Base-by-base conservation (phyloP, 2,329 filamentous ascomycete species). In the Aspergillus luchuensis region DNA sequence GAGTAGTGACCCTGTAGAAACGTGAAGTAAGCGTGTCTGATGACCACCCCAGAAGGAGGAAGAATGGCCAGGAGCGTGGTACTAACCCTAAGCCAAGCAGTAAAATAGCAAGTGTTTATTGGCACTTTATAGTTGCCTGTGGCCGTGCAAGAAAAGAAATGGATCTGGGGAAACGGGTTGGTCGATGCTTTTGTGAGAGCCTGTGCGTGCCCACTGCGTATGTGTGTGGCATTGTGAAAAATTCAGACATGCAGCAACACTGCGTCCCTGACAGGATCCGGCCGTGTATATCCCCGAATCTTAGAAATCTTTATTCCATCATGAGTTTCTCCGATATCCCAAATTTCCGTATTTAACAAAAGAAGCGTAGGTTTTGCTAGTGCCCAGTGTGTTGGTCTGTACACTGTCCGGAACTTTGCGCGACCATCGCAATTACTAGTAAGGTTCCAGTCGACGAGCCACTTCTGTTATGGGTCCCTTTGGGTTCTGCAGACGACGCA, bases 101-200 rank as follows among this genome's bases (percentile, higher is more conserved):
- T 53, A 50, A 53, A 38, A 25, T 58, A 52, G 51, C 48, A 49
- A 39, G 54, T 57, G 43, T 59, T 53, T 58, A 63, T 60, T 66
- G 65, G 63, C 39, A 51, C 54, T 61, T 48, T 23, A 23, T 59
- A 61, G 54, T 58, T 61, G 64, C 56, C 51, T 61, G 61, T 63
- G 56, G 41, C 59, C 58, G 56, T 58, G 57, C 50, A 60, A 61
- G 50, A 57, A 64, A 67, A 58, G 62, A 64, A 64, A 61, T 67
- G 62, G 66, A 69, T 66, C 70, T 68, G 67, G 66, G 68, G 69
- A 70, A 66, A 68, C 63, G 64, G 70, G 65, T 66, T 68, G 68
- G 65, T 62, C 57, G 63, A 66, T 66, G 58, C 56, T 63, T 65
- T 70, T 63, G 64, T 63, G 66, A 69, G 65, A 61, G 52, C 51